A percentile compares a stretch with the other conserved stretches of the same genome.
phyloP scores from a whole-genome alignment of 75 land plant species.

The Selaginella tamariscina region DNA sequence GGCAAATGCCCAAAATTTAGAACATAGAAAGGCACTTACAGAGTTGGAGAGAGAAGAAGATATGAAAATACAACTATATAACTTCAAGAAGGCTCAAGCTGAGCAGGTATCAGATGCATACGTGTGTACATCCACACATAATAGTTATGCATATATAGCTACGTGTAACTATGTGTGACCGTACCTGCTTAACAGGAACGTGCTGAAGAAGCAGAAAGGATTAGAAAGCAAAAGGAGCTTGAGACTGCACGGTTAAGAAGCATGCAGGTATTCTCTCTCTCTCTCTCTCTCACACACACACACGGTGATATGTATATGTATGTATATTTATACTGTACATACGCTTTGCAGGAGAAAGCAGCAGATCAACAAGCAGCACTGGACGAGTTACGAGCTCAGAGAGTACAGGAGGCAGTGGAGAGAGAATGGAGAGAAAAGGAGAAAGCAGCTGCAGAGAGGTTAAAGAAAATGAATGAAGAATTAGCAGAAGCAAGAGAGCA shows the following conservation, averaged over 20 bases:
- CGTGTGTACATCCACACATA: no score
- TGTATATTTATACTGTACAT: conserved; percentile 6
- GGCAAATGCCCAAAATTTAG: conserved; percentile 16
- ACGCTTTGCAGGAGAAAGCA: conserved; percentile 30
- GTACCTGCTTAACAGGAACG: no score
- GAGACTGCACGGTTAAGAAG: conserved; percentile 16
- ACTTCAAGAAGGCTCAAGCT: conserved; percentile 17
- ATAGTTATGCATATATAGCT: no score
- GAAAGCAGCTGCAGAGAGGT: conserved; percentile 26
- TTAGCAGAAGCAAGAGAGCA: conserved; percentile 28
- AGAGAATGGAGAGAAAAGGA: conserved; percentile 34
- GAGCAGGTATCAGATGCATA: no score
- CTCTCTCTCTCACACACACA: no score
- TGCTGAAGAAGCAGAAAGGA: conserved; percentile 21
- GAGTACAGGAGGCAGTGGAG: conserved; percentile 30
- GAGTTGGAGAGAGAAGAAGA: conserved; percentile 24
- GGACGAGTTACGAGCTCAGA: conserved; percentile 29
- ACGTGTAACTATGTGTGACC: no score
- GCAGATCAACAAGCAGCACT: conserved; percentile 17
- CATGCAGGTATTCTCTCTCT: no score
- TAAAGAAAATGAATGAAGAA: conserved; percentile 25
- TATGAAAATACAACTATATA: conserved; percentile 17
- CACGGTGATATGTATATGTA: no score
- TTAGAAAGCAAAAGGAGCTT: conserved; percentile 22
- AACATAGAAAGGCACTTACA: conserved; percentile 14